Evolutionary conservation across 768 basidiomycete species (phyloP).

Genomic region (Auriscalpium microsporum): DNA sequence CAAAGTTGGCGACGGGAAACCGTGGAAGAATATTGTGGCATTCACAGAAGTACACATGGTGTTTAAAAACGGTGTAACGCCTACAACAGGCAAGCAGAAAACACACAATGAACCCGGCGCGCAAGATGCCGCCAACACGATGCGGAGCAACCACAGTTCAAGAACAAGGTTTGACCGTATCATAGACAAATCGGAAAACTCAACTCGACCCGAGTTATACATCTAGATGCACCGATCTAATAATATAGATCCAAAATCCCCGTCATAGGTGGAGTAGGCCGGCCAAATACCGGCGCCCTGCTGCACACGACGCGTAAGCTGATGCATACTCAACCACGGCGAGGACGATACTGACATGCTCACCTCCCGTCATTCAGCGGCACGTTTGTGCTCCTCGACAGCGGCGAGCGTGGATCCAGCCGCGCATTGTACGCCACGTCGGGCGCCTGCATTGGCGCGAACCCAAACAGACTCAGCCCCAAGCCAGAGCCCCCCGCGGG

Average conservation of each 20-base stretch:
- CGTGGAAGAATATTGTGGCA: too few species aligned
- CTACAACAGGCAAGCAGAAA: too few species aligned
- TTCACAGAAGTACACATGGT: too few species aligned
- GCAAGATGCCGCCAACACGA: too few species aligned
- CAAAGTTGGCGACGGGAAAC: too few species aligned
- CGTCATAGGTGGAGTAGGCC: neutral
- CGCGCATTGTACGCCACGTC: neutral
- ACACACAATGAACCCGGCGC: too few species aligned
- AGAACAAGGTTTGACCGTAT: neutral
- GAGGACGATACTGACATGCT: neutral
- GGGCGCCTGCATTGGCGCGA: constrained; percentile 4
- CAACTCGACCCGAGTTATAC: neutral
- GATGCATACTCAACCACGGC: too few species aligned
- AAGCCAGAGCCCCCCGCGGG: neutral
- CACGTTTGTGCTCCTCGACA: neutral
- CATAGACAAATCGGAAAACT: neutral
- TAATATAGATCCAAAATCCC: neutral
- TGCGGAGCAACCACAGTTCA: neutral
- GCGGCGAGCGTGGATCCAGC: constrained; percentile 9
- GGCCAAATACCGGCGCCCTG: neutral
- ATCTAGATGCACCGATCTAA: neutral
- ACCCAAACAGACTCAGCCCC: constrained; percentile 1
- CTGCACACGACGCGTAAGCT: too few species aligned
- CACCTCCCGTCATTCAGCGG: constrained; percentile 1
- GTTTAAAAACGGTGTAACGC: too few species aligned